Evolutionary conservation across 2,329 filamentous ascomycete genomes (phyloP), one percentile per base, ranked within the genome.

Genomic region (Endothia cerciana): DNA sequence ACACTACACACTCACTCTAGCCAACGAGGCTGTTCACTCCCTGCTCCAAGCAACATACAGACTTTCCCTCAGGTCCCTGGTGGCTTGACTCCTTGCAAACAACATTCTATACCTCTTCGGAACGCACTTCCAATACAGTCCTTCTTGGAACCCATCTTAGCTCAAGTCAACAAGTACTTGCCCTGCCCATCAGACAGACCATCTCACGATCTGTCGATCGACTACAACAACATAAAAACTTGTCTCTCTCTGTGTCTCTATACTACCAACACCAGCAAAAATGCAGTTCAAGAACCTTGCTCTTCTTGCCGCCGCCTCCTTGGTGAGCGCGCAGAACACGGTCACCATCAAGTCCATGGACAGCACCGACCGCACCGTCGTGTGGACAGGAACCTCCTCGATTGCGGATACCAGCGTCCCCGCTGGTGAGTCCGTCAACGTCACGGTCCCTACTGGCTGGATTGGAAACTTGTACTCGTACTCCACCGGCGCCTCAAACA

Each of bases 341-440:
- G 77, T 89, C 72, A 86, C 83, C 70, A 88, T 89, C 78, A 72
- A 82, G 76, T 87, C 85, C 71, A 83, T 87, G 60, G 87, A 89
- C 74, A 71, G 75, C 66, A 77, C 76, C 41, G 73, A 76, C 66
- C 82, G 85, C 74, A 82, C 79, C 58, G 71, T 87, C 74, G 71
- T 81, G 77, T 85, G 86, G 77, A 85, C 82, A 38, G 71, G 79
- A 71, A 82, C 75, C 73, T 71, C 74, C 0, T 80, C 80, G 61
- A 71, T 85, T 55, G 70, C 74, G 22, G 66, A 78, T 19, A 73
- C 85, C 69, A 73, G 73, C 17, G 77, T 87, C 53, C 69, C 70
- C 64, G 80, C 73, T 63, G 70, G 76, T 51, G 66, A 75, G 68
- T 74, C 81, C 53, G 75, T 75, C 64, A 79, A 79, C 30, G 67